Conservation (phyloP, 768 basidiomycete species). For the Candolleomyces eurysporus region DNA sequence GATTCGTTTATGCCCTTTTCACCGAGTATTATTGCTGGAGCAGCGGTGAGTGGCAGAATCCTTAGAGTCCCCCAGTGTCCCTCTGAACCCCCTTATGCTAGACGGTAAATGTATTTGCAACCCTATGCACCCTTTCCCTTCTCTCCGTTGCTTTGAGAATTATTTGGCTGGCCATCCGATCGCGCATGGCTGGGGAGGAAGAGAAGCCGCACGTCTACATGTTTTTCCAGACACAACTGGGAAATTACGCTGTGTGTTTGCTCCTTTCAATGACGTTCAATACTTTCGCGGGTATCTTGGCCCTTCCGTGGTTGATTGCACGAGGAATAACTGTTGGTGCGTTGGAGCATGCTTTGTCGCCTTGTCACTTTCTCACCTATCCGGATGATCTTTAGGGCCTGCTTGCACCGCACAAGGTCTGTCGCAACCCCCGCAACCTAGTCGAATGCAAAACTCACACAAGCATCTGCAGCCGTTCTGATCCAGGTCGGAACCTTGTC, state of each 20-base stretch:
- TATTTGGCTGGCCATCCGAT: constrained; percentile 42
- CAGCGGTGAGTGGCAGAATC: constrained; percentile 30
- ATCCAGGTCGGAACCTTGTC: constrained; percentile 63
- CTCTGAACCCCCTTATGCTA: constrained; percentile 10
- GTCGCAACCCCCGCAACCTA: neutral
- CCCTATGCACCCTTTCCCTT: constrained; percentile 53
- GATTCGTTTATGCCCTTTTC: constrained; percentile 28
- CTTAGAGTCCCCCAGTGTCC: too few relatives aligned
- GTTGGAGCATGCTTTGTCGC: constrained; percentile 11
- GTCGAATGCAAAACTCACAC: neutral
- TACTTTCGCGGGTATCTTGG: constrained; percentile 52
- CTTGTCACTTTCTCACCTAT: neutral
- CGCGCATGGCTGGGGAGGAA: constrained; percentile 24
- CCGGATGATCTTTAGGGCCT: constrained; percentile 30
- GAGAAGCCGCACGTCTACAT: constrained; percentile 43
- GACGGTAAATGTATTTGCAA: constrained; percentile 52
- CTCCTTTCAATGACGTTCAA: constrained; percentile 57
- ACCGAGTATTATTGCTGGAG: constrained; percentile 31
- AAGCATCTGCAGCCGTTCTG: constrained; percentile 40
- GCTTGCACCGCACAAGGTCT: constrained; percentile 63
- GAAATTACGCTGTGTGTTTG: constrained; percentile 64
- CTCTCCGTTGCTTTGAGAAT: constrained; percentile 47
- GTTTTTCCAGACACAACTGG: constrained; percentile 73
- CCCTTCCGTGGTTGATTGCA: constrained; percentile 45
- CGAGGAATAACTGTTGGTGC: constrained; percentile 49